A percentile compares a stretch with the other conserved stretches of the same genome.
phyloP scores from a whole-genome alignment of 768 basidiomycete genomes.

The Gloeostereum incarnatum region DNA sequence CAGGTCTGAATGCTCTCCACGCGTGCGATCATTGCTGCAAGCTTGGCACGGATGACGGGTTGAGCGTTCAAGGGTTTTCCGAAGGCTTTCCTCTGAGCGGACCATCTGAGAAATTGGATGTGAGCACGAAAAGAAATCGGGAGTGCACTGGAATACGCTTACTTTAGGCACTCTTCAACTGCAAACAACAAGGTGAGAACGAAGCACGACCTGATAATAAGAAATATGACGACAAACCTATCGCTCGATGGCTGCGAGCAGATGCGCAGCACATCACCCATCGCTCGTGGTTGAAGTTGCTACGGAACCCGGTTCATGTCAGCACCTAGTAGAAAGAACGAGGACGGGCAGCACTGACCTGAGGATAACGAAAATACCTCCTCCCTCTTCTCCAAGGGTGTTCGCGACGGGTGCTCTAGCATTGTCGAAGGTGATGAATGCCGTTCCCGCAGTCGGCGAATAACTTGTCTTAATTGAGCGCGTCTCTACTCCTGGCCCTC shows the following conservation, averaged over 20 bases:
- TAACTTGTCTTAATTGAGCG: constrained; percentile 80
- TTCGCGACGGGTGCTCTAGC: constrained; percentile 81
- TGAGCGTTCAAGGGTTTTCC: constrained; percentile 81
- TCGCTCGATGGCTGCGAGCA: constrained; percentile 36
- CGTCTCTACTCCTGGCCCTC: constrained; percentile 75
- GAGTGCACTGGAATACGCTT: constrained; percentile 5
- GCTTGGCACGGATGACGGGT: constrained; percentile 81
- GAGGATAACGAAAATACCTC: constrained; percentile 47
- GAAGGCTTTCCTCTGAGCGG: constrained; percentile 80
- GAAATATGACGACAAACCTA: constrained; percentile 14
- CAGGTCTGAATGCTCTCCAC: constrained; percentile 36
- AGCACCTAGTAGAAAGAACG: constrained; percentile 1
- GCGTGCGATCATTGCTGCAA: constrained; percentile 69
- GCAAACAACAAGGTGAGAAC: background rate
- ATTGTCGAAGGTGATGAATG: constrained; percentile 68
- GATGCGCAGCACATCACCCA: constrained; percentile 84
- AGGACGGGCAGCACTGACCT: constrained; percentile 18
- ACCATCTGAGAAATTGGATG: constrained; percentile 48
- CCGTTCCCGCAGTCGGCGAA: constrained; percentile 77
- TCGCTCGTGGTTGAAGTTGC: constrained; percentile 93
- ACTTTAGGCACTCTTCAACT: constrained; percentile 48
- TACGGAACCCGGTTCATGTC: constrained; percentile 12
- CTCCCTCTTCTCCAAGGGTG: constrained; percentile 72
- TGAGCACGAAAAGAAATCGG: constrained; percentile 1
- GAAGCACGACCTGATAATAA: background rate